Conservation (phyloP, 768 basidiomycete genomes). For the Collybia sordida region DNA sequence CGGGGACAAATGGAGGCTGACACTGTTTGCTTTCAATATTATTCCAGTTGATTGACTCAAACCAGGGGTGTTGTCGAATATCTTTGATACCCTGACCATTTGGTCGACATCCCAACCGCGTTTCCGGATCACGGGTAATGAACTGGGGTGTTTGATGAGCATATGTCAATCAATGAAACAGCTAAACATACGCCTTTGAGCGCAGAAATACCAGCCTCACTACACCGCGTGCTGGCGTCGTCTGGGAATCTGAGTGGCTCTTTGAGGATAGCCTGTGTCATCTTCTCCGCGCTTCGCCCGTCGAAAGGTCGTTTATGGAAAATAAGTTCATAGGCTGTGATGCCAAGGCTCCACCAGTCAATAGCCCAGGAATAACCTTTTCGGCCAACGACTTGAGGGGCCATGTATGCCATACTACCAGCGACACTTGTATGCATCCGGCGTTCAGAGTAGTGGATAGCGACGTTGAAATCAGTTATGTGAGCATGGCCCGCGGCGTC, state of each 20-base stretch:
- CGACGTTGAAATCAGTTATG: slow-evolving; percentile 98
- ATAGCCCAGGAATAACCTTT: slow-evolving; percentile 92
- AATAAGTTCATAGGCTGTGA: slow-evolving; percentile 88
- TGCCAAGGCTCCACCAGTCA: slow-evolving; percentile 96
- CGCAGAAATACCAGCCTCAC: slow-evolving; percentile 62
- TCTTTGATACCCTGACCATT: slow-evolving; percentile 73
- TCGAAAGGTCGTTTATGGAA: slow-evolving; percentile 86
- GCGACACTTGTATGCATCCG: slow-evolving; percentile 91
- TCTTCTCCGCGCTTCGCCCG: slow-evolving; percentile 83
- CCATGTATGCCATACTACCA: slow-evolving; percentile 99
- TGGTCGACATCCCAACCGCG: slow-evolving; percentile 78
- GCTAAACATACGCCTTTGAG: slow-evolving; percentile 60
- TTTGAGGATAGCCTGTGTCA: slow-evolving; percentile 83
- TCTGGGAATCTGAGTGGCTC: slow-evolving; percentile 81
- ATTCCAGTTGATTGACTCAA: slow-evolving; percentile 79
- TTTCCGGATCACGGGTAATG: slow-evolving; percentile 77
- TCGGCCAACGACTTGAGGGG: slow-evolving; percentile 90
- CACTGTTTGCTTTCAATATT: slow-evolving; percentile 65
- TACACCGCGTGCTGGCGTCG: slow-evolving; percentile 57
- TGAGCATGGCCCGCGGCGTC: slow-evolving; percentile 95
- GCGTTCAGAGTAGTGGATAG: slow-evolving; percentile 93
- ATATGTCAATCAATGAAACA: slow-evolving; percentile 9
- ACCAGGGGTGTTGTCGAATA: slow-evolving; percentile 84
- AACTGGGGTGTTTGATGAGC: slow-evolving; percentile 49
- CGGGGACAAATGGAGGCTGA: slow-evolving; percentile 87